These are phyloP conservation scores for Excoecaria agallocha DNA, from an alignment of 345 rosid species.

Conservation along the genomic window DNA sequence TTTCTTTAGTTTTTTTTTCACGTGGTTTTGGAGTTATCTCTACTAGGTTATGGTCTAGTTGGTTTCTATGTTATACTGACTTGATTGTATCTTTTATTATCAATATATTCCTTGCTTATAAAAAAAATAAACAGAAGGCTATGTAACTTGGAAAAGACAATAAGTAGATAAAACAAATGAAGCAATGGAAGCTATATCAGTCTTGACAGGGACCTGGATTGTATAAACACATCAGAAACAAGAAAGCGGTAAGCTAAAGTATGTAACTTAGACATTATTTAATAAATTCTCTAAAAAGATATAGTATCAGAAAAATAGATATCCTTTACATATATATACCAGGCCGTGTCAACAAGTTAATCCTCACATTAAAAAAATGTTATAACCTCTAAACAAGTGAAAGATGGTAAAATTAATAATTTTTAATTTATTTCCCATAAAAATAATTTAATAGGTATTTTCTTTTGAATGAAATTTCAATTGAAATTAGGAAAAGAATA, in stretches of 20 bases:
- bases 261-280: background rate
- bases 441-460: too few species aligned
- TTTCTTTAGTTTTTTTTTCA: too few species aligned
- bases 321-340: background rate
- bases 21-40: too few species aligned
- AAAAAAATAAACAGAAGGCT: too few species aligned
- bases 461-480: too few species aligned
- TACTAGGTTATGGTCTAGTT: too few species aligned
- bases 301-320: background rate
- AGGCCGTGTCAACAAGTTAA: background rate
- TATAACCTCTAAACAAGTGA: background rate
- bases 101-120: too few species aligned
- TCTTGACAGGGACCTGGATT: background rate
- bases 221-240: background rate
- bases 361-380: background rate
- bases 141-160: too few species aligned
- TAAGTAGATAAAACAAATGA: constrained; percentile 3
- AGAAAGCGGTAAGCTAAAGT: background rate
- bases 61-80: too few species aligned
- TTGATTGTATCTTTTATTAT: too few species aligned
- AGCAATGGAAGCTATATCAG: background rate
- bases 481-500: too few species aligned
- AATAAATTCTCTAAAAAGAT: background rate
- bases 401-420: background rate
- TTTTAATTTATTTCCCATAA: background rate